phyloP scores from a whole-genome alignment of 495 filamentous ascomycete genomes.

The Bryoglossum gracile region DNA sequence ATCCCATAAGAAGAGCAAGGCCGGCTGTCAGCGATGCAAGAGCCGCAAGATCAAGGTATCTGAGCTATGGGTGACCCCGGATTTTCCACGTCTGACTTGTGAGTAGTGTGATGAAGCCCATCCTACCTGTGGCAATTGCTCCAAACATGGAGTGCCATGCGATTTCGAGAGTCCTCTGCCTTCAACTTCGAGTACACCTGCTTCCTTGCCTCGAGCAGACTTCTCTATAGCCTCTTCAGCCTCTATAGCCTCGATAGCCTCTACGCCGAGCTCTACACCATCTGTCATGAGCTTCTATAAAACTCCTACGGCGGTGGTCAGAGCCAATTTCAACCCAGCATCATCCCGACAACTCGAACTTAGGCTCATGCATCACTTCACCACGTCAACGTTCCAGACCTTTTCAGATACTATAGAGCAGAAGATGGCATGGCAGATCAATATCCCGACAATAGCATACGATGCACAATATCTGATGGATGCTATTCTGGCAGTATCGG shows the following conservation, averaged over 20 bases:
- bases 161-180: constrained; percentile 42
- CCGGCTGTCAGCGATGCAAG: constrained; percentile 56
- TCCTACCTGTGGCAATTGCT: constrained; percentile 53
- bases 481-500: constrained; percentile 48
- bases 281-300: constrained; percentile 31
- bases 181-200: constrained; percentile 27
- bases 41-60: constrained; percentile 54
- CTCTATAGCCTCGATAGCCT: constrained; percentile 25
- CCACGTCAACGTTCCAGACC: constrained; percentile 43
- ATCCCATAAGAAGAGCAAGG: constrained; percentile 56
- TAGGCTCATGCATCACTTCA: constrained; percentile 48
- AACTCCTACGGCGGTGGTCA: constrained; percentile 28
- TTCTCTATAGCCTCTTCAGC: constrained; percentile 24
- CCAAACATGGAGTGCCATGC: constrained; percentile 55
- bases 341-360: constrained; percentile 43
- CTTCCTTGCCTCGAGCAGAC: constrained; percentile 4
- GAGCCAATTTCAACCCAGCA: constrained; percentile 24
- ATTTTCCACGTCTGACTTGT: constrained; percentile 7
- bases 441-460: constrained; percentile 48
- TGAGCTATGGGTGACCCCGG: neutral
- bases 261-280: constrained; percentile 20
- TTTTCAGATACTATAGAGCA: constrained; percentile 37
- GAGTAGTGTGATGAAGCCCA: constrained; percentile 55
- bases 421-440: constrained; percentile 45
- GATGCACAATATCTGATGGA: constrained; percentile 45